These are phyloP conservation scores for Scenedesmus sp. DNA, from an alignment of 163 green algal species.

Conservation along the genomic window DNA sequence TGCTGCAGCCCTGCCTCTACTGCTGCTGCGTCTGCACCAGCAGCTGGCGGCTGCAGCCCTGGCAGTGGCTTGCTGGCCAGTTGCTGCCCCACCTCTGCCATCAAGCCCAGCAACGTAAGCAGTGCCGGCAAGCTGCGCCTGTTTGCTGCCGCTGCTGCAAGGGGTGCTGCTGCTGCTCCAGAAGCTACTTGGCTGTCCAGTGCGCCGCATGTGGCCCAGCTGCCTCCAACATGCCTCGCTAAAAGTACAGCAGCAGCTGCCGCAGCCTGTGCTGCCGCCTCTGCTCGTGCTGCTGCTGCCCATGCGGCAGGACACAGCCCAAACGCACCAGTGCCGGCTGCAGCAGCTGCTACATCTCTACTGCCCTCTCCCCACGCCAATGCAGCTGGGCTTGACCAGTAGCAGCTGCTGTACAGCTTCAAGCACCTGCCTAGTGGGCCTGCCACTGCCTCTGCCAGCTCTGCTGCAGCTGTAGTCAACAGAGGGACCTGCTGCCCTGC, in stretches of 20 bases:
- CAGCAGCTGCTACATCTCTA: not conserved
- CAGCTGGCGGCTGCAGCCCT: not conserved
- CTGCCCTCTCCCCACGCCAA: not conserved
- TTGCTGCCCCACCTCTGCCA: not conserved
- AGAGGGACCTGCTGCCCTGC: not conserved
- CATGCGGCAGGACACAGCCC: constrained; percentile 15
- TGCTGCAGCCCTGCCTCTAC: not conserved
- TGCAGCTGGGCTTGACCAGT: constrained; percentile 4
- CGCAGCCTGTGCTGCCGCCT: constrained; percentile 19
- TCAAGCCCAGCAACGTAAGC: not conserved
- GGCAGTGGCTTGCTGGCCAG: constrained; percentile 18
- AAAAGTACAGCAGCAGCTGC: constrained; percentile 35
- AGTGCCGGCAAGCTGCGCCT: not conserved
- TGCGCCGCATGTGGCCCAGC: not conserved
- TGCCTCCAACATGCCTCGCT: not conserved
- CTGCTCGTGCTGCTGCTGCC: constrained; percentile 26
- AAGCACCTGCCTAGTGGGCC: not conserved
- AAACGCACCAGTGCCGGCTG: not conserved
- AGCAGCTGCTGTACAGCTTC: constrained; percentile 27
- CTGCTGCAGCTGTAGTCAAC: not conserved
- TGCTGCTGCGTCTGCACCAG: constrained; percentile 25
- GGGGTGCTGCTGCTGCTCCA: not conserved
- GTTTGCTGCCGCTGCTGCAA: not conserved
- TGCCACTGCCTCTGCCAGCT: not conserved
- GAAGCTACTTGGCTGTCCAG: not conserved